These are phyloP conservation scores for Capsella bursapastoris DNA, from an alignment of 345 rosid species.

Conservation along the genomic window DNA sequence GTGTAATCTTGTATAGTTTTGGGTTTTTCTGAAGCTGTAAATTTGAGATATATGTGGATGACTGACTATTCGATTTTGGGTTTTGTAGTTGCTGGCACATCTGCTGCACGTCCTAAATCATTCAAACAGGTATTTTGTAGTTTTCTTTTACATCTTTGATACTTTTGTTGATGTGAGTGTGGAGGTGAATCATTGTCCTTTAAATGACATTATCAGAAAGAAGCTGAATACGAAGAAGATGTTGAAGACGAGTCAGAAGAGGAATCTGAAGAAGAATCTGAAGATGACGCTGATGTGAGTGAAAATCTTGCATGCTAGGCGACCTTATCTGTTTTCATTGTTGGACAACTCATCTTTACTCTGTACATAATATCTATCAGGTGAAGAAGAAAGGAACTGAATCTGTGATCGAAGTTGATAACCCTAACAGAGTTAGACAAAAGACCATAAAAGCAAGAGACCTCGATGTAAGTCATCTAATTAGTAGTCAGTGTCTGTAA, in stretches of 20 bases:
- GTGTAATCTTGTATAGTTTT: conserved; percentile 3
- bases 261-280: conserved; percentile 67
- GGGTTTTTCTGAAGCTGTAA: not conserved
- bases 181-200: not conserved
- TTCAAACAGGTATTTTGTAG: conserved; percentile 62
- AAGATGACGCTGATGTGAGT: conserved; percentile 45
- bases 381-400: conserved; percentile 84
- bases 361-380: conserved; percentile 31
- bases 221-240: conserved; percentile 55
- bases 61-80: not conserved
- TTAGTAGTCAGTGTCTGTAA: conserved; percentile 1
- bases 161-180: not conserved
- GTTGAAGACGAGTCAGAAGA: conserved; percentile 57
- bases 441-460: conserved; percentile 77
- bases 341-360: not conserved
- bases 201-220: conserved; percentile 48
- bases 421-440: conserved; percentile 77
- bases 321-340: not conserved
- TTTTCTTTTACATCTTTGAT: not conserved
- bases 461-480: conserved; percentile 63
- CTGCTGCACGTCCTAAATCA: conserved; percentile 78
- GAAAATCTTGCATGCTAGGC: not conserved
- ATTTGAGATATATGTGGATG: not conserved
- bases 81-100: conserved; percentile 83
- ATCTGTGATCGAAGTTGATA: conserved; percentile 79